phyloP scores from a whole-genome alignment of 176 grass and related monocot genomes.

The Hsuehochloa calcarea region DNA sequence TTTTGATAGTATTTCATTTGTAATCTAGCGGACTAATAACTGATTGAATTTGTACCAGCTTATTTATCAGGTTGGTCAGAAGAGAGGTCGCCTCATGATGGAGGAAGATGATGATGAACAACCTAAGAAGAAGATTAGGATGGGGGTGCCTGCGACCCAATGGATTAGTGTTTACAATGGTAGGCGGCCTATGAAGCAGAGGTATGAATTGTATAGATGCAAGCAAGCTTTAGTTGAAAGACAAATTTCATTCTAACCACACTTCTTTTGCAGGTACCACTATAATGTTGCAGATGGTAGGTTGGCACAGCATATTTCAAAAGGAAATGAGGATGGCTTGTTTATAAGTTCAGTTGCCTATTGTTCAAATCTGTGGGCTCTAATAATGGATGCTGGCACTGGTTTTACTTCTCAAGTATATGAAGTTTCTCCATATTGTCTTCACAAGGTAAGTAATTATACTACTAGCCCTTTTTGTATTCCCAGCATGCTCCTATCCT shows the following conservation, averaged over 20 bases:
- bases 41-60: slow-evolving; percentile 50
- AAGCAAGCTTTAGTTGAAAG: slow-evolving; percentile 24
- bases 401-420: slow-evolving; percentile 83
- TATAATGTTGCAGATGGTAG: slow-evolving; percentile 89
- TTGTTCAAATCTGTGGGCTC: slow-evolving; percentile 85
- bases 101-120: slow-evolving; percentile 90
- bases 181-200: slow-evolving; percentile 92
- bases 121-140: slow-evolving; percentile 90
- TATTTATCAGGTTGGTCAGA: slow-evolving; percentile 86
- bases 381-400: slow-evolving; percentile 98
- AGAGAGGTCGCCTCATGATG: slow-evolving; percentile 82
- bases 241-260: slow-evolving; percentile 9
- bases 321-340: slow-evolving; percentile 90
- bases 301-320: slow-evolving; percentile 71
- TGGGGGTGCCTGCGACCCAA: slow-evolving; percentile 91
- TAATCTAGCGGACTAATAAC: slow-evolving; percentile 14
- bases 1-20: not conserved
- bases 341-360: slow-evolving; percentile 88
- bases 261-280: slow-evolving; percentile 71
- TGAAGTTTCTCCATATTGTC: slow-evolving; percentile 74
- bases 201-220: slow-evolving; percentile 33
- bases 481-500: not conserved
- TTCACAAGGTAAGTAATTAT: slow-evolving; percentile 63
- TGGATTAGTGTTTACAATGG: slow-evolving; percentile 95
- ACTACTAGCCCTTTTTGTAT: no score